Base-by-base conservation (phyloP, 2,329 filamentous ascomycete genomes). In the Albophoma yamanashiensis region DNA sequence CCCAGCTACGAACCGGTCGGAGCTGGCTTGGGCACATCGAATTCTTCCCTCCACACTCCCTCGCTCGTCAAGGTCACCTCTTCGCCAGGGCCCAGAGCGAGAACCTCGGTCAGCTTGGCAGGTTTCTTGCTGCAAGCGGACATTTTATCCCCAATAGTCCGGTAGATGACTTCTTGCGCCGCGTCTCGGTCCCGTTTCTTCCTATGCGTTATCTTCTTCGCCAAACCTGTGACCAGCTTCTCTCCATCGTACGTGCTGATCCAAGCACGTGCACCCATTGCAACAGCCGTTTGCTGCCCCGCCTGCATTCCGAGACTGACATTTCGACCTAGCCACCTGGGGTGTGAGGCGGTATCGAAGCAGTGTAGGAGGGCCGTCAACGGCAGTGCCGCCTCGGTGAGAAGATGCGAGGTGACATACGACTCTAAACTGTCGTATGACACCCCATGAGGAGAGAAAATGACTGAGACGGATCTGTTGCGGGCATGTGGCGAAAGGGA, bases 391-490 rank as follows among this genome's bases (percentile, higher is more conserved):
- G 80, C 76, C 66, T 82, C 77, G 1, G 75, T 69, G 2, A 82
- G 73, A 3, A 88, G 80, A 66, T 87, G 82, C 0, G 78, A 77
- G 2, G 79, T 78, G 7, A 79, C 77, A 67, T 86, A 89, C 8
- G 80, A 73, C 38, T 76, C 72, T 12, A 89, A 73, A 27, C 78
- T 74, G 6, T 76, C 68, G 65, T 82, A 83, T 0, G 78, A 74
- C 45, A 85, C 80, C 15, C 86, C 86, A 66, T 88, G 85, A 0
- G 86, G 86, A 0, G 84, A 84, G 70, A 85, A 89, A 56, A 89
- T 74, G 50, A 88, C 72, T 0, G 84, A 87, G 25, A 88, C 69
- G 2, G 83, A 79, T 64, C 72, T 68, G 57, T 73, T 73, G 70
- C 66, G 72, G 69, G 62, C 68, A 66, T 69, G 58, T 65, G 73